These are phyloP conservation scores for Lipomyces mesembrius DNA, from an alignment of 805 yeast genomes.

Conservation along the genomic window DNA sequence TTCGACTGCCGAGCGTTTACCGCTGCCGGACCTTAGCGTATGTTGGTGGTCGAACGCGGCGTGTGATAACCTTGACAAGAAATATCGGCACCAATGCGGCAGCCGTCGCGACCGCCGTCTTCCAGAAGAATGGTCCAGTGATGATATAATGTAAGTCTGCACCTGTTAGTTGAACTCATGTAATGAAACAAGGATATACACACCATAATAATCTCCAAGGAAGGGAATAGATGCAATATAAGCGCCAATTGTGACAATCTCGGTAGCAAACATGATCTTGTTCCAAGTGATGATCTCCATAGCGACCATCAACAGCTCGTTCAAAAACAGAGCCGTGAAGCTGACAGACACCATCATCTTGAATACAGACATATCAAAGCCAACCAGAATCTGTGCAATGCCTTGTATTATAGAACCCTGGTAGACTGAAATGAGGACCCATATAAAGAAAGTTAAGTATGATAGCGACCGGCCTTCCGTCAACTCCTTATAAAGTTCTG, in stretches of 20 bases:
- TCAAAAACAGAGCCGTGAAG: constrained; percentile 76
- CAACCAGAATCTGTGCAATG: constrained; percentile 74
- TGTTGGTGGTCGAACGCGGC: constrained; percentile 87
- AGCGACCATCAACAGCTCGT: constrained; percentile 93
- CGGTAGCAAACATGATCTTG: constrained; percentile 70
- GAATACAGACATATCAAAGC: constrained; percentile 60
- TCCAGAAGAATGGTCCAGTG: constrained; percentile 69
- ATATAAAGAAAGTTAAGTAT: constrained; percentile 82
- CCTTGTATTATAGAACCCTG: constrained; percentile 87
- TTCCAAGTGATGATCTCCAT: constrained; percentile 89
- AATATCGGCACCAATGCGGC: constrained; percentile 87
- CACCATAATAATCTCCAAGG: constrained; percentile 81
- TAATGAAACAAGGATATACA: background rate
- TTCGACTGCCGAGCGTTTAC: constrained; percentile 6
- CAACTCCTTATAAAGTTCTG: constrained; percentile 91
- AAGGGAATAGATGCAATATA: constrained; percentile 82
- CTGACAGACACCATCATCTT: constrained; percentile 82
- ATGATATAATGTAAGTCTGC: constrained; percentile 57
- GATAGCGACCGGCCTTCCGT: constrained; percentile 87
- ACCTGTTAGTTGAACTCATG: background rate
- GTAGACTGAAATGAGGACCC: constrained; percentile 87
- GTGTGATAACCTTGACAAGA: constrained; percentile 74
- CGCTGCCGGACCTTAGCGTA: constrained; percentile 92
- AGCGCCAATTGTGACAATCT: constrained; percentile 67
- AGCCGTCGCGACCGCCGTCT: constrained; percentile 62